phyloP scores from a whole-genome alignment of 1,284 basidiomycete species.

The Garcileccinum viscosum region DNA sequence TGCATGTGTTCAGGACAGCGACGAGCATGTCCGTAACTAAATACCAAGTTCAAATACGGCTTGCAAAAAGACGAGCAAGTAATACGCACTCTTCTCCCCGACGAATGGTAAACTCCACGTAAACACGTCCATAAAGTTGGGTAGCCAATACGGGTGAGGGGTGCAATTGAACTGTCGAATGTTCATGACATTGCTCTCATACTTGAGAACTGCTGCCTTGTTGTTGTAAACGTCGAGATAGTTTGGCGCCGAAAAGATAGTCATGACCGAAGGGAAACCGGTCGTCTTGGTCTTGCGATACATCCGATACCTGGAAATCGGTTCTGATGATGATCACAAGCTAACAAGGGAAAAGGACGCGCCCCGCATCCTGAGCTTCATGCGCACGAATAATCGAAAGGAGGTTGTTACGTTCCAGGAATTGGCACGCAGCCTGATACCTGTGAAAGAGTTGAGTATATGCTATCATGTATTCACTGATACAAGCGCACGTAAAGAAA shows the following conservation, averaged over 20 bases:
- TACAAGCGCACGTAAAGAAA: slow-evolving; percentile 80
- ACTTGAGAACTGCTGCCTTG: slow-evolving; percentile 95
- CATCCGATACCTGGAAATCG: slow-evolving; percentile 81
- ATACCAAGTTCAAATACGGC: slow-evolving; percentile 4
- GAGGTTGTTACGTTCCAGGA: slow-evolving; percentile 92
- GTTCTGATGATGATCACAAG: slow-evolving; percentile 9
- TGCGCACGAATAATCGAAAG: slow-evolving; percentile 95
- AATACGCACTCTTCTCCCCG: slow-evolving; percentile 86
- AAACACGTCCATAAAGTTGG: slow-evolving; percentile 95
- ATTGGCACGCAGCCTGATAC: slow-evolving; percentile 93
- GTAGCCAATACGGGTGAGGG: slow-evolving; percentile 94
- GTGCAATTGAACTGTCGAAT: slow-evolving; percentile 96
- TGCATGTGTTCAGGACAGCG: slow-evolving; percentile 92
- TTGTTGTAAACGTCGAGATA: slow-evolving; percentile 98
- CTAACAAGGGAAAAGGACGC: slow-evolving; percentile 29
- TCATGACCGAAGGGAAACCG: slow-evolving; percentile 94
- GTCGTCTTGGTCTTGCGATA: slow-evolving; percentile 96
- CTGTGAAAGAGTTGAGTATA: slow-evolving; percentile 37
- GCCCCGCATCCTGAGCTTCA: slow-evolving; percentile 95
- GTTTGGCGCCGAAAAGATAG: slow-evolving; percentile 94
- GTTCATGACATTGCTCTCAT: slow-evolving; percentile 97
- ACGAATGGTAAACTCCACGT: slow-evolving; percentile 92
- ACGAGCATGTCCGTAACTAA: slow-evolving; percentile 95
- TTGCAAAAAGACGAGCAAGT: background rate
- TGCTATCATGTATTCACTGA: background rate